Evolutionary conservation across 352 stramenopile species (phyloP), one percentile per base, ranked within the genome.

Genomic region (Phytopythium mirpurense): DNA sequence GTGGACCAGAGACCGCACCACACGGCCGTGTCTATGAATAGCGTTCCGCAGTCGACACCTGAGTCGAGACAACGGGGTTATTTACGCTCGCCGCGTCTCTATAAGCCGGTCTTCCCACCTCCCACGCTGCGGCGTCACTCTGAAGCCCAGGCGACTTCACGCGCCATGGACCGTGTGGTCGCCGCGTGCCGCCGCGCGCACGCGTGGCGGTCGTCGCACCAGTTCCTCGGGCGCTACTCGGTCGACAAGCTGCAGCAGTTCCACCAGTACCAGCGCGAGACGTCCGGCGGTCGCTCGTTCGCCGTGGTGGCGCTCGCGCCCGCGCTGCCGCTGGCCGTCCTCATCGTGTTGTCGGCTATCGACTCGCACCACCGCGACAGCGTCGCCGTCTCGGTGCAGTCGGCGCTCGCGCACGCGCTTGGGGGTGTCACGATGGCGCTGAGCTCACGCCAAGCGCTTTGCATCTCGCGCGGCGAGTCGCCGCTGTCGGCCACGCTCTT

Each of bases 211-310:
- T 66, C 51, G 41, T 48, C 63, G 19, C 63, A 72, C 45, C 55
- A 62, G 45, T 61, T 63, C 38, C 49, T 68, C 18, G 63, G 59
- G 2, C 59, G 63, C 4, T 71, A 67, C 23, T 65, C 59, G 11
- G 46, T 72, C 34, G 59, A 72, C 10, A 72, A 72, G 41, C 51
- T 77, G 3, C 54, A 68, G 23, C 60, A 62, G 10, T 73, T 72
- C 41, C 40, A 66, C 32, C 40, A 55, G 34, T 77, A 77, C 40
- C 52, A 71, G 51, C 14, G 26, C 0, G 10, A 29, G 37, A 43
- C 54, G n/a, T 49, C 36, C 2, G 23, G 60, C 9, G 40, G 21
- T 18, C 53, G 59, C 16, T 65, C 59, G 8, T 24, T 65, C 18
- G 34, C 2, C 41, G 63, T 71, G n/a, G 56, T 71, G n/a, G 48